Evolutionary conservation across 2,329 filamentous ascomycete species (phyloP).

Genomic region (Moelleriella libera): DNA sequence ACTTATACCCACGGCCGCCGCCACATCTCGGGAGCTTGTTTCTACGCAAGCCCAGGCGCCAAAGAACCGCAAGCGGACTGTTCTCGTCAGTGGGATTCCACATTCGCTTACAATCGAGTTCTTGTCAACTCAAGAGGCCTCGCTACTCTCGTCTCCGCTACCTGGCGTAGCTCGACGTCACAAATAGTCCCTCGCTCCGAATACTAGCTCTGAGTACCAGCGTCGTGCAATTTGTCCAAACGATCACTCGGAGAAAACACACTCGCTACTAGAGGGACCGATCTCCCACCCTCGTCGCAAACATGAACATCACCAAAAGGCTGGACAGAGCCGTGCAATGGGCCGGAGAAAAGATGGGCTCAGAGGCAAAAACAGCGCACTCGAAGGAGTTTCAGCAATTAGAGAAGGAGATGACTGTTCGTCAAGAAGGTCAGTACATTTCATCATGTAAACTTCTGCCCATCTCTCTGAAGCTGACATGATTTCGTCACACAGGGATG

Average conservation of each 20-base stretch:
- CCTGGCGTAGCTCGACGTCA: background rate
- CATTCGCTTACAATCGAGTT: background rate
- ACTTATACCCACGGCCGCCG: background rate
- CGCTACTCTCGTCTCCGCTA: background rate
- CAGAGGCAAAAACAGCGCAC: conserved; percentile 72
- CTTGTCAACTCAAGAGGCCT: background rate
- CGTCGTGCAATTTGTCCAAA: background rate
- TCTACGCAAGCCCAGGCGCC: background rate
- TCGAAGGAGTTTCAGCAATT: conserved; percentile 85
- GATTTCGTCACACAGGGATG: conserved; percentile 49
- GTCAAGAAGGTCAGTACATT: conserved; percentile 58
- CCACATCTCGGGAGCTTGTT: background rate
- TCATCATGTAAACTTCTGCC: no score
- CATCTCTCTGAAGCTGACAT: no score
- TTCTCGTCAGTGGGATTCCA: no score
- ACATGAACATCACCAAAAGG: conserved; percentile 59
- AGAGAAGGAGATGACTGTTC: conserved; percentile 78
- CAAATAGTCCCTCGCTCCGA: background rate
- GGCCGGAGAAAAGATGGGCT: conserved; percentile 93
- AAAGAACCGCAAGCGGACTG: background rate
- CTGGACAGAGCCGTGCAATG: conserved; percentile 95
- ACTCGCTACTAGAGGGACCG: background rate
- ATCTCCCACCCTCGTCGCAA: conserved; percentile 2
- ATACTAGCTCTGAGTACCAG: background rate
- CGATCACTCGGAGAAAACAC: background rate